Conservation (phyloP, 345 rosid species). For the Populus simonii region DNA sequence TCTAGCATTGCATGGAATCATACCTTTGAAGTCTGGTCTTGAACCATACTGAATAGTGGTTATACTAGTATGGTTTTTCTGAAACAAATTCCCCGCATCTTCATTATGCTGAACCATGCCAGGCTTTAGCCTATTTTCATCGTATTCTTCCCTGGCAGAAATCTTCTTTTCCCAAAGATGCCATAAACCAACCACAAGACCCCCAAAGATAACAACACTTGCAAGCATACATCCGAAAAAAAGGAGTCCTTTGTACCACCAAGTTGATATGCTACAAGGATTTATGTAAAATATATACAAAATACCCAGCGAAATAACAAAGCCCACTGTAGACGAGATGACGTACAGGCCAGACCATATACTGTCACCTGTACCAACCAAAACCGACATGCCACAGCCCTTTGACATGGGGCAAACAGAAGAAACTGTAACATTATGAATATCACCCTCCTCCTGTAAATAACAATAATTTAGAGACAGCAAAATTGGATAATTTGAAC, state of each 20-base stretch:
- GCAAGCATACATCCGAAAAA: constrained; percentile 62
- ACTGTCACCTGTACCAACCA: constrained; percentile 76
- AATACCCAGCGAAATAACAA: constrained; percentile 39
- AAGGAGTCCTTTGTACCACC: constrained; percentile 91
- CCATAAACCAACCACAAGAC: constrained; percentile 67
- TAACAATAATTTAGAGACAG: constrained; percentile 6
- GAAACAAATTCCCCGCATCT: constrained; percentile 5
- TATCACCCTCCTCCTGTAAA: constrained; percentile 73
- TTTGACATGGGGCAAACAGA: constrained; percentile 33
- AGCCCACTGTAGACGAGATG: constrained; percentile 53
- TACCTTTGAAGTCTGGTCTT: constrained; percentile 85
- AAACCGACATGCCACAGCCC: constrained; percentile 56
- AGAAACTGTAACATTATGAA: constrained; percentile 22
- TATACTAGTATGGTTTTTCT: constrained; percentile 20
- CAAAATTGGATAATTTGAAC: not conserved
- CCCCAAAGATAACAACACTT: constrained; percentile 64
- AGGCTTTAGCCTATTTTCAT: constrained; percentile 9
- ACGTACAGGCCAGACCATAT: constrained; percentile 75
- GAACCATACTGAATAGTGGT: constrained; percentile 54
- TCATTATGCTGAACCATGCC: constrained; percentile 5
- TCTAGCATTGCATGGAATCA: not conserved
- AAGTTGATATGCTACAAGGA: constrained; percentile 42
- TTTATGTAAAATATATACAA: constrained; percentile 55
- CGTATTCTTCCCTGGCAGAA: constrained; percentile 17
- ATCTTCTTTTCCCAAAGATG: constrained; percentile 51